A percentile compares a stretch with the other conserved stretches of the same genome.
These are phyloP conservation scores for Typha latifolia DNA, from an alignment of 176 grass and related monocot genomes.

Conservation along the genomic window DNA sequence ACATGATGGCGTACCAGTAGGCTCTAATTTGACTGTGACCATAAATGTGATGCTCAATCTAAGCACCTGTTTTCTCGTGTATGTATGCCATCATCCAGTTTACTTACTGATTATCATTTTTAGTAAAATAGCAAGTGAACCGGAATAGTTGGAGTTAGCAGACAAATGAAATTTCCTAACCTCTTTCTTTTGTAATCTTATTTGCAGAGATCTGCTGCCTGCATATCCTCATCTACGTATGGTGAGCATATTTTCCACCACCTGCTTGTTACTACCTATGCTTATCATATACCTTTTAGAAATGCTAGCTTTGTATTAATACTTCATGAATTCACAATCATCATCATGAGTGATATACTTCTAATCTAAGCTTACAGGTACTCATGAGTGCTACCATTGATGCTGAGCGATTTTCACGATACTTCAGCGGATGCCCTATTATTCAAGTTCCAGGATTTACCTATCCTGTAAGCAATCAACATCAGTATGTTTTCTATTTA, in stretches of 20 bases:
- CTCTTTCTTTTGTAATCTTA: constrained; percentile 12
- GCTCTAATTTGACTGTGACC: no score
- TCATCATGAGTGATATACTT: constrained; percentile 3
- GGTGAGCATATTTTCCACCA: constrained; percentile 31
- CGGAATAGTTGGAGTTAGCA: no score
- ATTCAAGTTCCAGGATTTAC: constrained; percentile 95
- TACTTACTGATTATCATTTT: neutral
- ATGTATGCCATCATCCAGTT: no score
- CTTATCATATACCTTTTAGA: neutral
- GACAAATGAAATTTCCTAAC: constrained; percentile 9
- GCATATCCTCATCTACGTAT: constrained; percentile 67
- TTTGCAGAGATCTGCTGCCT: constrained; percentile 79
- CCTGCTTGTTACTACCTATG: neutral
- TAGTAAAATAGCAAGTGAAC: neutral
- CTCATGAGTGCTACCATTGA: constrained; percentile 97
- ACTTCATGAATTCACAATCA: neutral
- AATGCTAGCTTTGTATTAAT: neutral
- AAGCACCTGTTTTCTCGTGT: no score
- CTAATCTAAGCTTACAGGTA: constrained; percentile 48
- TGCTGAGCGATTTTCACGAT: constrained; percentile 78
- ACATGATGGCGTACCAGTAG: no score
- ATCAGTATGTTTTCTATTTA: no score
- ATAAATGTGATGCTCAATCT: no score
- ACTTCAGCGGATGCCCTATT: constrained; percentile 85
- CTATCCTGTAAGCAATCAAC: constrained; percentile 58